Conservation (phyloP, 116 monocot species). For the Cymodocea nodosa region DNA sequence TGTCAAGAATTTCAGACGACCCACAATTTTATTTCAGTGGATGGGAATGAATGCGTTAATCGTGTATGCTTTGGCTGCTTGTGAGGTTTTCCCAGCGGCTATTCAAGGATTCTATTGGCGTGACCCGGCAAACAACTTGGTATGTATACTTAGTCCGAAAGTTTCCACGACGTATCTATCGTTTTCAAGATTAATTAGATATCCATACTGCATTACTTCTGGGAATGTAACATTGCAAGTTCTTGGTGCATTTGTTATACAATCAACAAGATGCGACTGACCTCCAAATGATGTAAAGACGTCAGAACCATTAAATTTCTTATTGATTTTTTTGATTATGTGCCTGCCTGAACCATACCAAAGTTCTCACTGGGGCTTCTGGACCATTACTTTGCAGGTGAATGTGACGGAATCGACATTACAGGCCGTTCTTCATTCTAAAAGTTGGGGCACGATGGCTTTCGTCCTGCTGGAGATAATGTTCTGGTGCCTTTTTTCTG, state of each 20-base stretch:
- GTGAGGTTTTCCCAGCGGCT: slow-evolving; percentile 69
- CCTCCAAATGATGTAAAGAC: neutral
- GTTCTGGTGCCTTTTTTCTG: slow-evolving; percentile 83
- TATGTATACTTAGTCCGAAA: slow-evolving; percentile 12
- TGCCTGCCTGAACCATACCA: neutral
- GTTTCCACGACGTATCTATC: neutral
- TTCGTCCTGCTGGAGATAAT: slow-evolving; percentile 85
- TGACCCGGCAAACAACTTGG: slow-evolving; percentile 73
- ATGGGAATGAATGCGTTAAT: slow-evolving; percentile 99
- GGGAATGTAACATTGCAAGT: no score
- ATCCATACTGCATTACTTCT: no score
- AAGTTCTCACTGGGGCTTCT: neutral
- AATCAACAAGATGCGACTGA: no score
- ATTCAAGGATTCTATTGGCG: slow-evolving; percentile 92
- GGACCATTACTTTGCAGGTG: slow-evolving; percentile 35
- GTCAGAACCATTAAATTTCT: neutral
- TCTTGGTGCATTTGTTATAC: no score
- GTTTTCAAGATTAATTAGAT: neutral
- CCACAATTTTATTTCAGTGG: slow-evolving; percentile 74
- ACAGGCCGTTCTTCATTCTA: slow-evolving; percentile 44
- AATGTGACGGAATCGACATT: slow-evolving; percentile 52
- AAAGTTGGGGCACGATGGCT: slow-evolving; percentile 68
- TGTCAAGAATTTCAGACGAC: slow-evolving; percentile 38
- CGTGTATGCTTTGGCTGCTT: slow-evolving; percentile 76
- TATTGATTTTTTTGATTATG: neutral